Conservation (phyloP, 2,329 filamentous ascomycete genomes). For the Ascochyta clinopodiicola region DNA sequence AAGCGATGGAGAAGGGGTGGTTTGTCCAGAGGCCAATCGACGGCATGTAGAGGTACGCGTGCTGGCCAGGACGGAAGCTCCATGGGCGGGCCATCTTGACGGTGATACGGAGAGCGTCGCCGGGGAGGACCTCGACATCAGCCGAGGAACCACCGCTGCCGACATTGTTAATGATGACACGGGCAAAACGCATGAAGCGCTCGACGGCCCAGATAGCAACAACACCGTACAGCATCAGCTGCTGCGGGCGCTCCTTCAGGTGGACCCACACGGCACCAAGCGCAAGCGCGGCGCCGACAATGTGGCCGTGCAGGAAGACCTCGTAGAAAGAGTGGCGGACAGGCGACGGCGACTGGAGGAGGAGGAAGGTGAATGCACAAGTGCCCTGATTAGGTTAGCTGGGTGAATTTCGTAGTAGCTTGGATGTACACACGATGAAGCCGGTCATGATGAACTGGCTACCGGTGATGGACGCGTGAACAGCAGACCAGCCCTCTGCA, state of each 20-base stretch:
- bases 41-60: conserved; percentile 81
- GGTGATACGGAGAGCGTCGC: conserved; percentile 76
- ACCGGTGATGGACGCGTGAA: conserved; percentile 49
- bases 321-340: conserved; percentile 82
- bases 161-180: conserved; percentile 70
- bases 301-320: conserved; percentile 76
- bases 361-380: conserved; percentile 66
- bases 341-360: conserved; percentile 73
- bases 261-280: conserved; percentile 73
- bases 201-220: conserved; percentile 73
- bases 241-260: conserved; percentile 62
- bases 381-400: conserved; percentile 55
- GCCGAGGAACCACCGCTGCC: conserved; percentile 71
- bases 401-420: conserved; percentile 58
- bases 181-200: conserved; percentile 64
- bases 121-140: conserved; percentile 76
- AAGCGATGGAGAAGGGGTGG: conserved; percentile 80
- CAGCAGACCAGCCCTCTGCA: conserved; percentile 58
- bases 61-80: conserved; percentile 76
- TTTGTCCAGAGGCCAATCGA: conserved; percentile 74
- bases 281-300: conserved; percentile 65
- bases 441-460: conserved; percentile 65
- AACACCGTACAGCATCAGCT: conserved; percentile 66
- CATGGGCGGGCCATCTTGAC: conserved; percentile 78
- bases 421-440: conserved; percentile 65